Evolutionary conservation across 2,329 filamentous ascomycete species (phyloP).

Genomic region (Metarhizium robertsii): DNA sequence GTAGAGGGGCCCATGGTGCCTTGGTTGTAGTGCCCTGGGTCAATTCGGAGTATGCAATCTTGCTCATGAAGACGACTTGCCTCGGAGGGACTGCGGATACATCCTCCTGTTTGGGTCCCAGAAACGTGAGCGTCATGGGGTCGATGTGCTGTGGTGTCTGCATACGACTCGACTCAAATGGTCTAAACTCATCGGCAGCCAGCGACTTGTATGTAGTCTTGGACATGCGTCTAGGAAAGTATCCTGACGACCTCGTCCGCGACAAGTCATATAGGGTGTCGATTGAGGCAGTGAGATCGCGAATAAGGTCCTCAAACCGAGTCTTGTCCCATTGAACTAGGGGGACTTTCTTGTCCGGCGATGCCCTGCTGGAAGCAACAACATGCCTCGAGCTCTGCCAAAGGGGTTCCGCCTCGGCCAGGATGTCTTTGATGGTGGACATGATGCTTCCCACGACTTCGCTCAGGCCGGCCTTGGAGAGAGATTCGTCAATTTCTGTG

Average conservation of each 20-base stretch:
- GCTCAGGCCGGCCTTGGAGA: slow-evolving; percentile 64
- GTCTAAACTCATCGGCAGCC: slow-evolving; percentile 33
- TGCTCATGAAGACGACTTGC: slow-evolving; percentile 40
- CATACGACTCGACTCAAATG: slow-evolving; percentile 52
- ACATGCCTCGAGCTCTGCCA: slow-evolving; percentile 51
- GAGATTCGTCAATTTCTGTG: slow-evolving; percentile 60
- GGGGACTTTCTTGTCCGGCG: slow-evolving; percentile 43
- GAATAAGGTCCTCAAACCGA: slow-evolving; percentile 66
- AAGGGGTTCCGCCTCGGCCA: slow-evolving; percentile 66
- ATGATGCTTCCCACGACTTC: slow-evolving; percentile 73
- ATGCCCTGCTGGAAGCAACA: slow-evolving; percentile 28
- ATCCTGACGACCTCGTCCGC: slow-evolving; percentile 46
- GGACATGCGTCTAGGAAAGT: slow-evolving; percentile 20
- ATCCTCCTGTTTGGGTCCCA: slow-evolving; percentile 31
- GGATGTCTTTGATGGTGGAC: slow-evolving; percentile 70
- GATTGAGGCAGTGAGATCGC: slow-evolving; percentile 67
- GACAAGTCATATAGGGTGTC: slow-evolving; percentile 74
- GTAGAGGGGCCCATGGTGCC: slow-evolving; percentile 44
- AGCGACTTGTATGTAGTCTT: slow-evolving; percentile 26
- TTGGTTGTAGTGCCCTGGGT: slow-evolving; percentile 30
- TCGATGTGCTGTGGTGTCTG: slow-evolving; percentile 53
- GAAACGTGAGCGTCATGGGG: slow-evolving; percentile 40
- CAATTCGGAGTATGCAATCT: slow-evolving; percentile 41
- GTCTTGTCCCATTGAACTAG: slow-evolving; percentile 58
- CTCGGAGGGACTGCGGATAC: slow-evolving; percentile 23